Evolutionary conservation across 371 early-diverging fungal genomes (phyloP).

Genomic region (Rhizopus sp.): DNA sequence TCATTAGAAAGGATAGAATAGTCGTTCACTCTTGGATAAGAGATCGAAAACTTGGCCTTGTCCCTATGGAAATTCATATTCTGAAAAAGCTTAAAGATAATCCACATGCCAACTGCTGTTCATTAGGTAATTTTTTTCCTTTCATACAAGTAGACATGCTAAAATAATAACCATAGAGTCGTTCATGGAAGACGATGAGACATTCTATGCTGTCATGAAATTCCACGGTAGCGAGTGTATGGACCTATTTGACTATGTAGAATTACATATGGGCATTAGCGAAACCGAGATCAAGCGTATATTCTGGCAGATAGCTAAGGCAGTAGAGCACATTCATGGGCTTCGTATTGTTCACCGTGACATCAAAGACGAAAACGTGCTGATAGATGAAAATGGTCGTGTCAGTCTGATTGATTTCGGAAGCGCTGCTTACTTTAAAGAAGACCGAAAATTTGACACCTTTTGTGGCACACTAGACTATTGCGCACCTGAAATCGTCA

Average conservation of each 20-base stretch:
- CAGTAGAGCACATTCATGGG: slow-evolving; percentile 69
- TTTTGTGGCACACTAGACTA: slow-evolving; percentile 79
- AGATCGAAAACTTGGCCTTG: slow-evolving; percentile 60
- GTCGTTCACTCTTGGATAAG: slow-evolving; percentile 70
- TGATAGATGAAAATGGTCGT: slow-evolving; percentile 62
- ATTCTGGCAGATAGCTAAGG: slow-evolving; percentile 65
- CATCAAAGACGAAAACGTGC: slow-evolving; percentile 78
- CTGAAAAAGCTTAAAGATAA: slow-evolving; percentile 56
- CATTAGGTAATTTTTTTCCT: slow-evolving; percentile 43
- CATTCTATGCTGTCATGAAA: slow-evolving; percentile 69
- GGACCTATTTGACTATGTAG: slow-evolving; percentile 83
- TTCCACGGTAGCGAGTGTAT: slow-evolving; percentile 67
- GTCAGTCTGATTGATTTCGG: slow-evolving; percentile 79
- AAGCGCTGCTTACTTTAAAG: slow-evolving; percentile 64
- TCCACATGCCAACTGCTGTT: slow-evolving; percentile 65
- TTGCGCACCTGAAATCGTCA: slow-evolving; percentile 74
- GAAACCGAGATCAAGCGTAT: slow-evolving; percentile 63
- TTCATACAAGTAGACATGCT: neutral
- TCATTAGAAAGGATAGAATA: slow-evolving; percentile 66
- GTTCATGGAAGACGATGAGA: slow-evolving; percentile 65
- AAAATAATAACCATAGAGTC: slow-evolving; percentile 30
- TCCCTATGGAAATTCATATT: slow-evolving; percentile 74
- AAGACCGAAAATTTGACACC: slow-evolving; percentile 66
- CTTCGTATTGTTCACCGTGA: slow-evolving; percentile 78
- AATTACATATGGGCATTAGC: slow-evolving; percentile 55